Percentiles rank a stretch among this genome's conserved stretches.
Evolutionary conservation across 164 flowering plant genomes (phyloP).

Genomic region (Umbilicus rupestris): DNA sequence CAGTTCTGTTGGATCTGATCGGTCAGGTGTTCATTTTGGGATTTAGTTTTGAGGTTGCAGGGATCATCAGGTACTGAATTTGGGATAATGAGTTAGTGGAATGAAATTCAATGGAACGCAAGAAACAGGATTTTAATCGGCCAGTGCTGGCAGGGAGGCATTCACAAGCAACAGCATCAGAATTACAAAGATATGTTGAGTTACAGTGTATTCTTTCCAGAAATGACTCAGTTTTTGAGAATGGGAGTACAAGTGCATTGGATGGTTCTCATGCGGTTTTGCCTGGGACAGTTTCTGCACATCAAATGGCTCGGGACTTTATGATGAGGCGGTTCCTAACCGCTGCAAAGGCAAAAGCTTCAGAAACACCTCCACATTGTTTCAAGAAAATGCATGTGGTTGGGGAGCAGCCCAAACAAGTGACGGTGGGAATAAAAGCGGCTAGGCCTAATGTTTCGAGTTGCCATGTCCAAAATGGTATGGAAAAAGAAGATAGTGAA

Average conservation of each 20-base stretch:
- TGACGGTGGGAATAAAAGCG: constrained; percentile 14
- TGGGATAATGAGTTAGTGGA: background rate
- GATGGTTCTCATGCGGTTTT: no score
- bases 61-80: background rate
- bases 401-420: no score
- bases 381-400: no score
- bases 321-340: constrained; percentile 86
- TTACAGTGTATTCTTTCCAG: no score
- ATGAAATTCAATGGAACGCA: constrained; percentile 15
- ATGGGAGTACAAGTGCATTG: no score
- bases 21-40: background rate
- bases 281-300: constrained; percentile 27
- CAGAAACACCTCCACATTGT: constrained; percentile 57
- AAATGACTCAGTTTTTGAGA: no score
- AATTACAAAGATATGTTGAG: no score
- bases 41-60: background rate
- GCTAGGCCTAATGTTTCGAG: constrained; percentile 23
- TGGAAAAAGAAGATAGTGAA: constrained; percentile 23
- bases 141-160: constrained; percentile 75
- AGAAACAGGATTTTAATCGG: constrained; percentile 42
- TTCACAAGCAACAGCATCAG: no score
- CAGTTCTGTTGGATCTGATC: background rate
- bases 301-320: constrained; percentile 52
- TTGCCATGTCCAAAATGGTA: constrained; percentile 15
- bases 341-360: constrained; percentile 81